Evolutionary conservation across 306 rosid genomes (phyloP).

Genomic region (Crotalaria pallida): DNA sequence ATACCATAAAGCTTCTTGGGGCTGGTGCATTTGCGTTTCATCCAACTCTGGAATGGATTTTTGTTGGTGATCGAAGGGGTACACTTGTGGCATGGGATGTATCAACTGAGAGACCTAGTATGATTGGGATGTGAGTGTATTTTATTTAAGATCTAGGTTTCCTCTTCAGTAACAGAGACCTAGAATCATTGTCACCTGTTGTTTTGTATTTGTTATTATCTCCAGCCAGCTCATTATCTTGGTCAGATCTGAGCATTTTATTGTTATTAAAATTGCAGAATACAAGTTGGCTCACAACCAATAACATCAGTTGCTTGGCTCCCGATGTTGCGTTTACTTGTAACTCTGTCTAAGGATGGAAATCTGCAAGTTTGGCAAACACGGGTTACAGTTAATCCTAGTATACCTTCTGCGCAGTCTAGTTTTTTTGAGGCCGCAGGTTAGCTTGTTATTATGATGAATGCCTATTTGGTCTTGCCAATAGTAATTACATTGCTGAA

Average conservation of each 20-base stretch:
- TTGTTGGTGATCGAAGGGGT: conserved; percentile 96
- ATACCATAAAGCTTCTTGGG: conserved; percentile 83
- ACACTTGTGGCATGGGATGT: conserved; percentile 96
- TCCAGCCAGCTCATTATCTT: conserved; percentile 10
- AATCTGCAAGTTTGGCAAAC: conserved; percentile 96
- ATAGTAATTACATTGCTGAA: not conserved
- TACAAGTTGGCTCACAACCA: conserved; percentile 92
- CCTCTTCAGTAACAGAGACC: not conserved
- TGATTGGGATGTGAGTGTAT: conserved; percentile 98
- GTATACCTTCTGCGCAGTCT: conserved; percentile 75
- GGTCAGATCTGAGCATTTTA: conserved; percentile 22
- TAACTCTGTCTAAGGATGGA: conserved; percentile 84
- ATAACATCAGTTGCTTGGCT: conserved; percentile 88
- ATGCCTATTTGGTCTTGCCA: conserved; percentile 11
- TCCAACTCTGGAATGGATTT: conserved; percentile 94
- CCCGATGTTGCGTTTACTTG: conserved; percentile 78
- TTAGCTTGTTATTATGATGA: conserved; percentile 32
- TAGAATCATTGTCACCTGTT: not conserved
- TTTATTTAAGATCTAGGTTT: conserved; percentile 32
- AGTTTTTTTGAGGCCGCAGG: conserved; percentile 95
- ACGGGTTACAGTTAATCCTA: conserved; percentile 73
- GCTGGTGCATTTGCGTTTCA: conserved; percentile 98
- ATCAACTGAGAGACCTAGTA: conserved; percentile 85
- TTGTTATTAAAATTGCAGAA: conserved; percentile 56
- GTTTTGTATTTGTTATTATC: conserved; percentile 4